These are phyloP conservation scores for Ophiostoma sp. DNA, from an alignment of 2,329 filamentous ascomycete species.

Conservation along the genomic window DNA sequence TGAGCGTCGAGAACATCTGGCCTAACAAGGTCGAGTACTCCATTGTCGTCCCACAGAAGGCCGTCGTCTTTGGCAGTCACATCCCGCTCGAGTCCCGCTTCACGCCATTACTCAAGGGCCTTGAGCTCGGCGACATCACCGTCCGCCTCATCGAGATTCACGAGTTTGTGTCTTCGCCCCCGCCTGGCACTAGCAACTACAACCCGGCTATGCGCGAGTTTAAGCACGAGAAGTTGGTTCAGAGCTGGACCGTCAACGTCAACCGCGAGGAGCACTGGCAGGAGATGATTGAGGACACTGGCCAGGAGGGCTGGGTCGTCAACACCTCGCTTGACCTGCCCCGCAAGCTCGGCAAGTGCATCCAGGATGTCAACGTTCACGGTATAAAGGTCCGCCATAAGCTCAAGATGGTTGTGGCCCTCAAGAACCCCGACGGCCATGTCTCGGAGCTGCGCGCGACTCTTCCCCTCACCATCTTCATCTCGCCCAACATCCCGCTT, in stretches of 20 bases:
- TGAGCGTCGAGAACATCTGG: constrained; percentile 98
- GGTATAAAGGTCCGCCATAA: constrained; percentile 93
- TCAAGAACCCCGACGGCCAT: constrained; percentile 94
- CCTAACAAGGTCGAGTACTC: constrained; percentile 97
- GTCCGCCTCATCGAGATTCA: constrained; percentile 78
- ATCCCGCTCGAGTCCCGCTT: constrained; percentile 84
- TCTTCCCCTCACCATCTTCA: constrained; percentile 88
- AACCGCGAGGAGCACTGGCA: constrained; percentile 64
- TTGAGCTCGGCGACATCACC: constrained; percentile 79
- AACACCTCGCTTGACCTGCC: constrained; percentile 69
- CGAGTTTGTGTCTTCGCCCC: constrained; percentile 47
- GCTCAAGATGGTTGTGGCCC: constrained; percentile 83
- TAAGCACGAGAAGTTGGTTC: constrained; percentile 65
- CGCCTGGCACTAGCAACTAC: constrained; percentile 52
- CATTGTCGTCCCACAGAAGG: constrained; percentile 89
- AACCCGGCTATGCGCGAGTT: constrained; percentile 54
- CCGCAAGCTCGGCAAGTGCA: constrained; percentile 75
- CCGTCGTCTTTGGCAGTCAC: constrained; percentile 87
- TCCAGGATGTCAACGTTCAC: constrained; percentile 85
- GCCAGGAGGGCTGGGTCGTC: constrained; percentile 65
- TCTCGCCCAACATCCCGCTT: constrained; percentile 88
- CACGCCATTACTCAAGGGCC: constrained; percentile 82
- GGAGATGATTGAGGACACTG: constrained; percentile 66
- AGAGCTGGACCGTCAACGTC: constrained; percentile 58
- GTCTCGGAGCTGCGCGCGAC: constrained; percentile 91